phyloP scores from a whole-genome alignment of 2,329 filamentous ascomycete species.

The Pseudogymnoascus sp. region DNA sequence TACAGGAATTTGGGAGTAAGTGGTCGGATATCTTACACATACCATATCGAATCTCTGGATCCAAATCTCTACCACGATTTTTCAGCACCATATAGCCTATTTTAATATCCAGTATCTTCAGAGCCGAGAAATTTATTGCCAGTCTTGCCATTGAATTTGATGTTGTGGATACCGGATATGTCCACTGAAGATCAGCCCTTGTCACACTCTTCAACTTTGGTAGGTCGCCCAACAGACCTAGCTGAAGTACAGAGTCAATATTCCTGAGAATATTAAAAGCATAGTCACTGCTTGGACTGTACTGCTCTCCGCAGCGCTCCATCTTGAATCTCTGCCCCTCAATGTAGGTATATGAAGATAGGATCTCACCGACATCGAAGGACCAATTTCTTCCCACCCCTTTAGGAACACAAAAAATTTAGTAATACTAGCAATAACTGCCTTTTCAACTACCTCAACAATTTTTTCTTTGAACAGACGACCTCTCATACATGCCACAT shows the following conservation, averaged over 20 bases:
- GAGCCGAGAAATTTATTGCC: background rate
- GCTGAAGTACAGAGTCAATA: too few species aligned
- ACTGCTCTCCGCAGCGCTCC: too few species aligned
- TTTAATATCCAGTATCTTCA: background rate
- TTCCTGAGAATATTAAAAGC: too few species aligned
- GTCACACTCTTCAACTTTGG: background rate
- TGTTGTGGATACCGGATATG: background rate
- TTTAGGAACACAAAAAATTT: background rate
- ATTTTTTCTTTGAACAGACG: too few species aligned
- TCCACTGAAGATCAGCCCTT: background rate
- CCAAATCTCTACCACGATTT: too few species aligned
- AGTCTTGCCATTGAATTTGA: background rate
- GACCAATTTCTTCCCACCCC: background rate
- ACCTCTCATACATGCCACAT: too few species aligned
- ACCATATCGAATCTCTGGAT: background rate
- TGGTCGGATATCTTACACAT: background rate
- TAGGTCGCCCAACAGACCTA: background rate
- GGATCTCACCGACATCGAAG: too few species aligned
- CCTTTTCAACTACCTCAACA: too few species aligned
- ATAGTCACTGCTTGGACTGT: too few species aligned
- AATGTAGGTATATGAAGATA: too few species aligned
- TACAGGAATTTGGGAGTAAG: background rate
- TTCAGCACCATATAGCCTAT: too few species aligned
- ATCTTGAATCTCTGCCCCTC: too few species aligned
- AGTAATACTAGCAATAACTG: background rate